phyloP scores from a whole-genome alignment of 257 asterid genomes.

The Cruciata laevipes region DNA sequence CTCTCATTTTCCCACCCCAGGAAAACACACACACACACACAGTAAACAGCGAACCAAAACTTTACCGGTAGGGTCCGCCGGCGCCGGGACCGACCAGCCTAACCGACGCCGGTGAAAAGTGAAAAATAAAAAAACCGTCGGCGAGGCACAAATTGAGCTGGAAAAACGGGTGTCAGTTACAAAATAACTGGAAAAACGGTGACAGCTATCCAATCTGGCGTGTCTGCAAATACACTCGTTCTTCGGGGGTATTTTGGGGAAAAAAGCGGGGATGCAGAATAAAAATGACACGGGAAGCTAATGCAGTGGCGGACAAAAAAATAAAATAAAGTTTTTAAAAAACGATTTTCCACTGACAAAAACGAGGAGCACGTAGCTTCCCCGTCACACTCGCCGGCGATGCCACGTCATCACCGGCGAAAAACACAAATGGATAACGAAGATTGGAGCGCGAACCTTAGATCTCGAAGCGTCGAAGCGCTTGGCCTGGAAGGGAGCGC shows the following conservation, averaged over 20 bases:
- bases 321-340: neutral
- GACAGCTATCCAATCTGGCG: constrained; percentile 39
- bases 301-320: constrained; percentile 10
- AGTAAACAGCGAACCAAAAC: neutral
- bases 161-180: constrained; percentile 23
- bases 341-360: constrained; percentile 4
- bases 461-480: constrained; percentile 43
- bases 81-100: constrained; percentile 6
- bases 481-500: constrained; percentile 27
- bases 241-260: constrained; percentile 44
- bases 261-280: constrained; percentile 10
- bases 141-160: constrained; percentile 13
- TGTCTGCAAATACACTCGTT: constrained; percentile 37
- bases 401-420: constrained; percentile 13
- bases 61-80: neutral
- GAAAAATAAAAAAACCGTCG: constrained; percentile 14
- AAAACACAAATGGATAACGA: constrained; percentile 3
- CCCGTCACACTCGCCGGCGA: constrained; percentile 21
- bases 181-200: constrained; percentile 44
- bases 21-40: neutral
- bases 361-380: neutral
- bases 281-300: constrained; percentile 31
- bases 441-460: constrained; percentile 39
- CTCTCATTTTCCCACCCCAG: neutral
- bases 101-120: constrained; percentile 13